phyloP scores from a whole-genome alignment of 2,329 filamentous ascomycete genomes.

The Nemania abortiva region DNA sequence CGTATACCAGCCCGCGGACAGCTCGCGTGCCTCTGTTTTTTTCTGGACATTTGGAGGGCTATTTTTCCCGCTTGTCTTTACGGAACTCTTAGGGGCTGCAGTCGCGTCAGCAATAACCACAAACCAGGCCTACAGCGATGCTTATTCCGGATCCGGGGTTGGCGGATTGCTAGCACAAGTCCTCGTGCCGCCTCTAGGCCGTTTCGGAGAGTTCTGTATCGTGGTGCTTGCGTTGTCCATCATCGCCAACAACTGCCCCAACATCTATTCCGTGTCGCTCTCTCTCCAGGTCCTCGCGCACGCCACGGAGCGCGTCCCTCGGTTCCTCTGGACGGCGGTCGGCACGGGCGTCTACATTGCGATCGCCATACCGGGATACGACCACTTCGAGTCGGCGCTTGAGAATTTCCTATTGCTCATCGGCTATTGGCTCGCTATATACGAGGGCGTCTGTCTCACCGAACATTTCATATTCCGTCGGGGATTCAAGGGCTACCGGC shows the following conservation, averaged over 20 bases:
- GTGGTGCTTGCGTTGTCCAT: conserved; percentile 75
- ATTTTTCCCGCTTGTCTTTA: conserved; percentile 78
- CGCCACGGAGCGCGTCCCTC: conserved; percentile 63
- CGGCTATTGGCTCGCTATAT: conserved; percentile 81
- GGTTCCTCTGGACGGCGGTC: conserved; percentile 75
- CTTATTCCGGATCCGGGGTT: conserved; percentile 68
- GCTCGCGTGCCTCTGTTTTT: conserved; percentile 73
- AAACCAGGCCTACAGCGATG: conserved; percentile 65
- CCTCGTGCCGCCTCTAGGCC: conserved; percentile 71
- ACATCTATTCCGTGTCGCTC: conserved; percentile 71
- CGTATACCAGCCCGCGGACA: conserved; percentile 77
- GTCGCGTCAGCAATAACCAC: conserved; percentile 72
- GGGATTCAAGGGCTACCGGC: conserved; percentile 70
- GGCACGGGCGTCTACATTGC: conserved; percentile 74
- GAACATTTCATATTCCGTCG: conserved; percentile 78
- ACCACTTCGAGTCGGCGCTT: conserved; percentile 72
- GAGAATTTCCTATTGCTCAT: conserved; percentile 78
- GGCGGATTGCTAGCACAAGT: conserved; percentile 76
- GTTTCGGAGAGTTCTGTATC: conserved; percentile 79
- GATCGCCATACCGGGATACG: conserved; percentile 77
- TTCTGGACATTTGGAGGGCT: conserved; percentile 76
- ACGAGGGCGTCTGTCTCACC: conserved; percentile 72
- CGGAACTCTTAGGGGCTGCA: conserved; percentile 78
- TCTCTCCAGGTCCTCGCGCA: conserved; percentile 48
- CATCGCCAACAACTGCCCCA: conserved; percentile 78